Evolutionary conservation across 345 rosid species (phyloP), one percentile per base, ranked within the genome.

Genomic region (Boechera divaricarpa): DNA sequence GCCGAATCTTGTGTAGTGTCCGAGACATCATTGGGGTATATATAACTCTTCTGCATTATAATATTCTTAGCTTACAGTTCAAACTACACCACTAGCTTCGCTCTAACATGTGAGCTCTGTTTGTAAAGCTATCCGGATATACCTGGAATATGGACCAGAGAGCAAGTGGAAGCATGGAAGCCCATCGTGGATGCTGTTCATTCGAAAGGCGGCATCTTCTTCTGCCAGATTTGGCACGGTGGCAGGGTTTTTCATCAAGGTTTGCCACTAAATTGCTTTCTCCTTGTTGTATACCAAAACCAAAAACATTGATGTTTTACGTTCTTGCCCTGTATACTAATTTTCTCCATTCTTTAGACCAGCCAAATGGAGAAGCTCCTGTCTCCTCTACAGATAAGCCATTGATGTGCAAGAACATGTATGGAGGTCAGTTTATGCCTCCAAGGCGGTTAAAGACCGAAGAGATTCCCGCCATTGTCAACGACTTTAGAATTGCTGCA

Each of bases 131-230:
- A 80, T 78, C 48, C 60, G 2, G 55, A 83, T 62, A 67, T 79
- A 11, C 90, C 91, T 59, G 93, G 91, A 42, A 79, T 89, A 10
- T 89, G 90, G 90, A 89, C 85, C 3, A 84, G 81, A 73, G 92
- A 83, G 67, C 94, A 91, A 78, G 87, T 91, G 7, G 91, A 91
- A 39, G 94, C 92, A 6, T 91, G 97, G 92, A 89, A 85, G 69
- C 87, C 91, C 13, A 87, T 89, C 32, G 91, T 91, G 0, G 87
- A 87, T 57, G 90, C 90, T 26, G 94, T 89, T 84, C 94, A 89
- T 83, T 83, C 89, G 5, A 85, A 89, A 80, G 92, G 91, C 18
- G 90, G 89, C 2, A 75, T 86, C 72, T 68, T 90, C 82, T 88
- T 90, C 54, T 90, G 90, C 52, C 96, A 88, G 78, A 74, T 87